These are phyloP conservation scores for Pleurotus ostreatus DNA, from an alignment of 768 basidiomycete species.

Conservation along the genomic window DNA sequence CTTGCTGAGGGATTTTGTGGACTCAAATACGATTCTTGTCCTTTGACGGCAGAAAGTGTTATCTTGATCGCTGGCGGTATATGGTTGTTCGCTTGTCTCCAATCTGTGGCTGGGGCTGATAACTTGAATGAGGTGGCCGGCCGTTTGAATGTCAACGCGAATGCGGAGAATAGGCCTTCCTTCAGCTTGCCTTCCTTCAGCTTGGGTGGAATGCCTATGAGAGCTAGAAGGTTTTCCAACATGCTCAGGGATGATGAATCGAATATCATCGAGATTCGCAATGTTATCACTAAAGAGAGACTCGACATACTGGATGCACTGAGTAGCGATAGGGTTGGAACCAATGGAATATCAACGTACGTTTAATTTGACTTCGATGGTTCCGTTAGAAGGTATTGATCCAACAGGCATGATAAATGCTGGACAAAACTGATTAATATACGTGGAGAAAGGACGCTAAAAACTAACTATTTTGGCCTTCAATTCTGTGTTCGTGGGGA, in stretches of 20 bases:
- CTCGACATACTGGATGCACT: slow-evolving; percentile 41
- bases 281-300: slow-evolving; percentile 47
- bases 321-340: neutral
- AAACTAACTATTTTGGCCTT: too few relatives aligned
- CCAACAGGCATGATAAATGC: slow-evolving; percentile 59
- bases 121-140: slow-evolving; percentile 35
- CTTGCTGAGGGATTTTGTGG: slow-evolving; percentile 35
- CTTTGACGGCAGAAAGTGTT: slow-evolving; percentile 29
- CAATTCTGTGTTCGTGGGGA: too few relatives aligned
- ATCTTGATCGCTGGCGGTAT: slow-evolving; percentile 18
- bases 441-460: too few relatives aligned
- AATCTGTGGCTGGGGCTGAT: slow-evolving; percentile 42
- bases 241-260: slow-evolving; percentile 47
- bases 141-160: slow-evolving; percentile 43
- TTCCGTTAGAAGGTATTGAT: slow-evolving; percentile 38
- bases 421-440: slow-evolving; percentile 13
- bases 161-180: slow-evolving; percentile 34
- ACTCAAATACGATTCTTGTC: slow-evolving; percentile 32
- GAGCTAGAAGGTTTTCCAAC: slow-evolving; percentile 37
- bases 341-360: slow-evolving; percentile 25
- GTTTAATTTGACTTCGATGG: slow-evolving; percentile 35
- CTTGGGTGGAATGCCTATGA: slow-evolving; percentile 25
- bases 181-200: slow-evolving; percentile 18
- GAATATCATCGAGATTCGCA: slow-evolving; percentile 32
- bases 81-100: slow-evolving; percentile 27